phyloP scores from a whole-genome alignment of 2,329 filamentous ascomycete species.

The Macrophomina tecta region DNA sequence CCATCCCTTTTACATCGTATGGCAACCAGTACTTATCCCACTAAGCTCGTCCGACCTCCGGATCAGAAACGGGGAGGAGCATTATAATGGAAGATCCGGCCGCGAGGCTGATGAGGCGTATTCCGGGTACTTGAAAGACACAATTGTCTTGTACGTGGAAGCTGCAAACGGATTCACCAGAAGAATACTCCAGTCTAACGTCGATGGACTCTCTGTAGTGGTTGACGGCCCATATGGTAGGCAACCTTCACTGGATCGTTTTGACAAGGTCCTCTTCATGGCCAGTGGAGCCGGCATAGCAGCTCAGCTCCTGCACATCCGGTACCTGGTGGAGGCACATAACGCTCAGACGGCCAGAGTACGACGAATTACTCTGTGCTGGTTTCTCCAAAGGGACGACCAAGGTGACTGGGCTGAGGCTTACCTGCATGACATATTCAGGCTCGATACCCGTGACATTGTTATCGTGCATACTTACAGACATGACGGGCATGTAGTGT shows the following conservation, averaged over 20 bases:
- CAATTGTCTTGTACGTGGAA: conserved; percentile 19
- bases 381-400: conserved; percentile 28
- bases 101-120: no score
- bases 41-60: background rate
- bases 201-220: conserved; percentile 9
- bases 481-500: background rate
- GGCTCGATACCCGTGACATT: conserved; percentile 23
- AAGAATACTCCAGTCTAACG: conserved; percentile 4
- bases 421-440: background rate
- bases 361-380: conserved; percentile 28
- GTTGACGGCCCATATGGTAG: conserved; percentile 31
- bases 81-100: no score
- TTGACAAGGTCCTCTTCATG: conserved; percentile 30
- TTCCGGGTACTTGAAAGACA: no score
- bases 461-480: conserved; percentile 19
- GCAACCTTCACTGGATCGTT: conserved; percentile 8
- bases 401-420: conserved; percentile 28
- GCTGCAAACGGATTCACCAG: conserved; percentile 26
- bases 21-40: background rate
- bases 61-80: no score
- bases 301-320: conserved; percentile 29
- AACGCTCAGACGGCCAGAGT: conserved; percentile 26
- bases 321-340: conserved; percentile 29
- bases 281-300: conserved; percentile 30
- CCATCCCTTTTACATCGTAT: conserved; percentile 1